These are phyloP conservation scores for Chrysoporthe cubensis DNA, from an alignment of 2,329 filamentous ascomycete genomes.

Conservation along the genomic window DNA sequence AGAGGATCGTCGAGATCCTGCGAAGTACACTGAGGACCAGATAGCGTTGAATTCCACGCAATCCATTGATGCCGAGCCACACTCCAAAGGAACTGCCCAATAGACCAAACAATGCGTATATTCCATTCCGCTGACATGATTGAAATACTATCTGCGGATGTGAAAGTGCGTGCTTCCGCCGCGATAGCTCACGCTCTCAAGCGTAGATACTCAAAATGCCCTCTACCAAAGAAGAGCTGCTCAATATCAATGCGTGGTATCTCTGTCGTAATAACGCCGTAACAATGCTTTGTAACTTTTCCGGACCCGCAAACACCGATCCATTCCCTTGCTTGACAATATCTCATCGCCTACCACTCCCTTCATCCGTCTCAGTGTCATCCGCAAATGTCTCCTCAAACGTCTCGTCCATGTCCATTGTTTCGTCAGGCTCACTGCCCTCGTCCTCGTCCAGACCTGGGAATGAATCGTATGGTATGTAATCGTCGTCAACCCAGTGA, in stretches of 20 bases:
- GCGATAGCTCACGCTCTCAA: conserved; percentile 10
- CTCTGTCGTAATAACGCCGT: conserved; percentile 24
- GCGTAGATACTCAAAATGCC: conserved; percentile 21
- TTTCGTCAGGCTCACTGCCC: conserved; percentile 56
- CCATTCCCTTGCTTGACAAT: not conserved
- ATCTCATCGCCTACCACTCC: conserved; percentile 16
- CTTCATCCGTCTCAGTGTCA: conserved; percentile 37
- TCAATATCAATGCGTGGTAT: conserved; percentile 27
- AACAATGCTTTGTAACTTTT: conserved; percentile 22
- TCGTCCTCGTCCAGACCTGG: conserved; percentile 67
- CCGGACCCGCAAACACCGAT: not conserved
- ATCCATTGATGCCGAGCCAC: not conserved
- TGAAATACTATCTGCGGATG: not conserved
- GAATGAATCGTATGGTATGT: conserved; percentile 78
- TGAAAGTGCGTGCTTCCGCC: not conserved
- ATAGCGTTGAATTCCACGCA: not conserved
- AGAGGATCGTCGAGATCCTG: not conserved
- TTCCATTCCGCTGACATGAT: not conserved
- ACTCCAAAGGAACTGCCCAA: not conserved
- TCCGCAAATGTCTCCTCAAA: conserved; percentile 36
- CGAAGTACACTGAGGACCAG: not conserved
- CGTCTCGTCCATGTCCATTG: conserved; percentile 47
- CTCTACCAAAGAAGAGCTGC: conserved; percentile 17
- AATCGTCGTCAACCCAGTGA: conserved; percentile 84
- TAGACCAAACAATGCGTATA: not conserved